Conservation (phyloP, 2,329 filamentous ascomycete species). For the Cadophora sp. region DNA sequence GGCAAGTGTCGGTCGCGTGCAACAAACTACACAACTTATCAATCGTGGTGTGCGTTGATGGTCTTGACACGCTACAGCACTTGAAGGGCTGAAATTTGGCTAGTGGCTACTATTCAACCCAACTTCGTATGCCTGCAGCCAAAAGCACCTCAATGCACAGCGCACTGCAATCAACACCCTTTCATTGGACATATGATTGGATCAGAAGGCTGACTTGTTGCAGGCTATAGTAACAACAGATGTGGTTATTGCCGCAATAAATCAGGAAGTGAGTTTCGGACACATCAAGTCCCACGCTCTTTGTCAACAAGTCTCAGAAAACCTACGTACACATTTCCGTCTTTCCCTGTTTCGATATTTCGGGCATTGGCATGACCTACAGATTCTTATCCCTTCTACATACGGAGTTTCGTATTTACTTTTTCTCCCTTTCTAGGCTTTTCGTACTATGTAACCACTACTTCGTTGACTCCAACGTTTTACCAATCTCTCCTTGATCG, state of each 20-base stretch:
- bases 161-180: background rate
- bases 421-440: slow-evolving; percentile 55
- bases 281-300: slow-evolving; percentile 32
- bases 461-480: slow-evolving; percentile 65
- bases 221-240: slow-evolving; percentile 40
- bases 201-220: slow-evolving; percentile 25
- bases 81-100: background rate
- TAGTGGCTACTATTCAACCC: background rate
- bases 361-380: slow-evolving; percentile 22
- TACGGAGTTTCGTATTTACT: slow-evolving; percentile 29
- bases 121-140: background rate
- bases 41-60: background rate
- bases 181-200: slow-evolving; percentile 9
- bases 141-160: background rate
- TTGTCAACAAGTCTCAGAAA: slow-evolving; percentile 20
- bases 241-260: slow-evolving; percentile 43
- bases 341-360: slow-evolving; percentile 8
- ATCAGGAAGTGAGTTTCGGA: slow-evolving; percentile 42
- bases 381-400: slow-evolving; percentile 7
- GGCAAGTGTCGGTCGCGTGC: background rate
- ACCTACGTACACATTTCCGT: background rate
- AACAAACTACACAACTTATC: background rate
- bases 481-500: slow-evolving; percentile 78
- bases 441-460: slow-evolving; percentile 73
- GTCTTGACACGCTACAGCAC: background rate